Evolutionary conservation across 768 basidiomycete genomes (phyloP), one percentile per base, ranked within the genome.

Genomic region (Guyanaporus albipodus): DNA sequence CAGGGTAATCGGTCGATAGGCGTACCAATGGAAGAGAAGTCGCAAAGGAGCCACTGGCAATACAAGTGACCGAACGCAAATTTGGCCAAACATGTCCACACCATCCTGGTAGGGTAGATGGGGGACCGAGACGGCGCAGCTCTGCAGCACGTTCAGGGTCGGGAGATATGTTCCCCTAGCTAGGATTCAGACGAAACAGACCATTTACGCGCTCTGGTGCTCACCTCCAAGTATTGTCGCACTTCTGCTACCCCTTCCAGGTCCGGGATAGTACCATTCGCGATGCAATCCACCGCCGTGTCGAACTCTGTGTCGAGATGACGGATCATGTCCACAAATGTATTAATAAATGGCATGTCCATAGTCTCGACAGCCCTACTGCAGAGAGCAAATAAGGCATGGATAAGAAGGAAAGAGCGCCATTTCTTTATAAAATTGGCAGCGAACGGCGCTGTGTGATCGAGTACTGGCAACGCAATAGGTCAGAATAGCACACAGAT

Each of bases 81-180:
- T 44, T 46, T 8, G 55, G 52, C 44, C 56, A 57, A 27, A 17
- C 39, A 7, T 26, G 24, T 17, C 44, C 38, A 31, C 55, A 54
- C 56, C 52, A 58, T 22, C 46, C 46, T 12, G 55, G 33, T 19
- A 21, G 43, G 24, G 50, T 53, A 18, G 50, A 48, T n/a, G 50
- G 45, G 8, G 44, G 49, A 19, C 55, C 55, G 15, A 56, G 37
- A 33, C 6, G n/a, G 23, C 52, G 51, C 18, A 57, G 8, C 31
- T 57, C 52, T 19, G 22, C 34, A 8, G 43, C 44, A 19, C 51
- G 38, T 40, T 41, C 15, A 0, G 52, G 51, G 6, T 52, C 51
- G 2, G 51, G 28, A 2, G 8, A 31, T 4, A 54, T 36, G 4
- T 52, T 52, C 24, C 19, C 10, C 51, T 52, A 28, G 12, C 5